Percentiles rank a stretch among this genome's conserved stretches.
Conservation (phyloP, 805 yeast species). For the Phaffomyces opuntiae region DNA sequence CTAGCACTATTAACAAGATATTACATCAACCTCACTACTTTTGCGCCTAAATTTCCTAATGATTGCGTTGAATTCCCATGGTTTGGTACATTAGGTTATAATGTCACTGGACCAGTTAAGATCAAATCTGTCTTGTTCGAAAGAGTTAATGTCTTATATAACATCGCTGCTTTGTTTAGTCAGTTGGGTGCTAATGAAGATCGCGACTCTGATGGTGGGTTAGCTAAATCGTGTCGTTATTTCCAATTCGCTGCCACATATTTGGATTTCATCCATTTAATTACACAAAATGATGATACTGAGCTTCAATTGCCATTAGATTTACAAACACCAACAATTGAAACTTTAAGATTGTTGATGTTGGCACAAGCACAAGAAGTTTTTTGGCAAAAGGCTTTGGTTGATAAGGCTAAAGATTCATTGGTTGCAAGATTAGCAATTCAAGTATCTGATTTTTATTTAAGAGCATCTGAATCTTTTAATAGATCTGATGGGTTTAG, state of each 20-base stretch:
- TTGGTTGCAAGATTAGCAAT: conserved; percentile 57
- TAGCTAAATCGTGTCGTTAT: conserved; percentile 54
- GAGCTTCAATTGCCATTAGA: conserved; percentile 31
- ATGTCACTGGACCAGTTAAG: conserved; percentile 41
- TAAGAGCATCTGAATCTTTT: conserved; percentile 34
- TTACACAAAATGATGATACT: conserved; percentile 15
- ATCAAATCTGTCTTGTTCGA: conserved; percentile 51
- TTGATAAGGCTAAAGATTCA: conserved; percentile 44
- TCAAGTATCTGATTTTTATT: conserved; percentile 55
- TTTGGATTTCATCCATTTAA: conserved; percentile 66
- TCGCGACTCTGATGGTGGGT: conserved; percentile 39
- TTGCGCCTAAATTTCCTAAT: conserved; percentile 55
- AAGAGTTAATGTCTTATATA: conserved; percentile 54
- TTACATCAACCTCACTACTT: conserved; percentile 34
- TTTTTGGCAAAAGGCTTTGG: conserved; percentile 69
- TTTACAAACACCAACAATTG: conserved; percentile 43
- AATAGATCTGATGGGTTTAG: conserved; percentile 43
- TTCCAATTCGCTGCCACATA: conserved; percentile 73
- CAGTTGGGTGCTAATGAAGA: conserved; percentile 44
- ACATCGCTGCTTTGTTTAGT: conserved; percentile 60
- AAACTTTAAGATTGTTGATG: conserved; percentile 45
- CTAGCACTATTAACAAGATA: conserved; percentile 37
- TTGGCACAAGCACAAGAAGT: conserved; percentile 85
- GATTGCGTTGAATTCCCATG: conserved; percentile 60
- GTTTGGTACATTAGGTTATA: conserved; percentile 61